Percentiles rank a stretch among this genome's conserved stretches.
These are phyloP conservation scores for Pontederia crassipes DNA, from an alignment of 176 grass and related monocot genomes.

Conservation along the genomic window DNA sequence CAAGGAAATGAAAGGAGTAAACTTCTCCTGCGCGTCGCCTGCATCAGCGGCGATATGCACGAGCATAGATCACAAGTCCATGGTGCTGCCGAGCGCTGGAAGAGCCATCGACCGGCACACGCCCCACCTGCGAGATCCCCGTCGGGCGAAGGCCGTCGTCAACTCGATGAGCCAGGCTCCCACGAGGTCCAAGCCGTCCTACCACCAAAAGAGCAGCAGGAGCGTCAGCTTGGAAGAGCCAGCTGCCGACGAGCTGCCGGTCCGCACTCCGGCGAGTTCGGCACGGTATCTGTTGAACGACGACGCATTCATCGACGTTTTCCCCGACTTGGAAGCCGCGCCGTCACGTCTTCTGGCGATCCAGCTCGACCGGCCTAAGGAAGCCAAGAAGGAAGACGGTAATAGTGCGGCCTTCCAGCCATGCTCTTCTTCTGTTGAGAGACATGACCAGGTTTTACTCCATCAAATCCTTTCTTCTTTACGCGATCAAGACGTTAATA, in stretches of 20 bases:
- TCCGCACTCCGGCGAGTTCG: slow-evolving; percentile 41
- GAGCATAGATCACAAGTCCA: slow-evolving; percentile 43
- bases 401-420: background rate
- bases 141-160: slow-evolving; percentile 17
- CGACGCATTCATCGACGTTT: slow-evolving; percentile 30
- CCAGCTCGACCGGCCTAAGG: background rate
- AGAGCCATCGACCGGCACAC: slow-evolving; percentile 7
- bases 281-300: slow-evolving; percentile 43
- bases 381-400: background rate
- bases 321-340: background rate
- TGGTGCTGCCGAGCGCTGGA: slow-evolving; percentile 6
- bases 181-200: background rate
- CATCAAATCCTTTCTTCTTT: background rate
- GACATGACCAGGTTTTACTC: background rate
- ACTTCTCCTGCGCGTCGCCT: slow-evolving; percentile 59
- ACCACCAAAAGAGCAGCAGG: background rate
- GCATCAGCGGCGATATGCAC: slow-evolving; percentile 40
- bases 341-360: background rate
- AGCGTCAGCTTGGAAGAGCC: background rate
- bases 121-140: slow-evolving; percentile 32
- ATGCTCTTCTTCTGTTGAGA: background rate
- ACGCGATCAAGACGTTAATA: background rate
- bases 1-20: slow-evolving; percentile 47
- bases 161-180: background rate
- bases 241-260: too few species aligned